Evolutionary conservation across 305 asterid genomes (phyloP).

Genomic region (Fraxinus floribunda): DNA sequence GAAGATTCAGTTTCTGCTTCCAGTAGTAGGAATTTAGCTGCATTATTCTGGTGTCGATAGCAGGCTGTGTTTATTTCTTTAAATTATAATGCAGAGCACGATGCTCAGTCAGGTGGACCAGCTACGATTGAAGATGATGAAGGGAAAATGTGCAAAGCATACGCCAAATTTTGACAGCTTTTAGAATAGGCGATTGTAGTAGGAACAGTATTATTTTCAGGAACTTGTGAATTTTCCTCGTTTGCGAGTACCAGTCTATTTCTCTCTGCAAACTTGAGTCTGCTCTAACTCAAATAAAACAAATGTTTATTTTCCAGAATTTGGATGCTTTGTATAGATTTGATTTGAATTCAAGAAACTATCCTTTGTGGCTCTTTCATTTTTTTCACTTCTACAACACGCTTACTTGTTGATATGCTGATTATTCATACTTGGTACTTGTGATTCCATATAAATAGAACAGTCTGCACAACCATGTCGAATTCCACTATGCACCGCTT

Average conservation of each 20-base stretch:
- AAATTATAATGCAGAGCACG: neutral
- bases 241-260: neutral
- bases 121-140: constrained; percentile 15
- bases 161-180: constrained; percentile 27
- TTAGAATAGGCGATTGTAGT: constrained; percentile 25
- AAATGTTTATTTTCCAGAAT: constrained; percentile 12
- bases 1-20: constrained; percentile 21
- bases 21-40: constrained; percentile 15
- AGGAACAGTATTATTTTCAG: constrained; percentile 7
- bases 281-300: constrained; percentile 25
- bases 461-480: neutral
- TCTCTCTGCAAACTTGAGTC: constrained; percentile 18
- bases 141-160: constrained; percentile 38
- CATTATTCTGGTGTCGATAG: constrained; percentile 29
- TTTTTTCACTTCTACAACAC: neutral
- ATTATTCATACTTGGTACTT: neutral
- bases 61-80: constrained; percentile 9
- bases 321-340: constrained; percentile 25
- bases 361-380: neutral
- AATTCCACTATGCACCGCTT: neutral
- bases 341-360: constrained; percentile 20
- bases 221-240: neutral
- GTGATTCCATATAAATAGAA: neutral
- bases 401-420: neutral
- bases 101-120: constrained; percentile 19